Conservation (phyloP, 768 basidiomycete species). For the Serendipita sp. region DNA sequence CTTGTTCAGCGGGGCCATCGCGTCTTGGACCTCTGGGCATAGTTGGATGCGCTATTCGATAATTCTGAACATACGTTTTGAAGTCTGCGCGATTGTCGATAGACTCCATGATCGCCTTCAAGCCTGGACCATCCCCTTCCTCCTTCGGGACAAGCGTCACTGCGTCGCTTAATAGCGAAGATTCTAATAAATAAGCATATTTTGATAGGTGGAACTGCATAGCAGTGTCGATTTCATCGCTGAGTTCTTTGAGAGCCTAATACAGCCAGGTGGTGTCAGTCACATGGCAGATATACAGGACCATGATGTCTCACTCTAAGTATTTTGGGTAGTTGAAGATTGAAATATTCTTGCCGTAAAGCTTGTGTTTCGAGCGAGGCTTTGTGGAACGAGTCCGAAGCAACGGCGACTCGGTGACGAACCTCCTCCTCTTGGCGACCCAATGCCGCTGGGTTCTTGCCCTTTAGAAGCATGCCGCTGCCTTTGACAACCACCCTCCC, state of each 20-base stretch:
- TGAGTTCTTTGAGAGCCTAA: constrained; percentile 83
- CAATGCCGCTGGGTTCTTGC: constrained; percentile 81
- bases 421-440: constrained; percentile 93
- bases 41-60: constrained; percentile 72
- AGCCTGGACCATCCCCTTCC: constrained; percentile 54
- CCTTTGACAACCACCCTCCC: constrained; percentile 89
- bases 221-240: constrained; percentile 94
- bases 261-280: neutral
- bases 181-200: constrained; percentile 90
- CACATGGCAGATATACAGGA: neutral
- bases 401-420: constrained; percentile 63
- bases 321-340: constrained; percentile 88
- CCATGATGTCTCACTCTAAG: constrained; percentile 50
- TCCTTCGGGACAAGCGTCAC: constrained; percentile 55
- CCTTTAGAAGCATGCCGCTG: constrained; percentile 67
- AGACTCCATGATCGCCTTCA: constrained; percentile 75
- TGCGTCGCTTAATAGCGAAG: constrained; percentile 77
- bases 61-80: constrained; percentile 95
- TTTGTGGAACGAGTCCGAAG: constrained; percentile 82
- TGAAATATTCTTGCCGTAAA: constrained; percentile 93
- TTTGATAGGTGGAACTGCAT: constrained; percentile 93
- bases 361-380: constrained; percentile 78
- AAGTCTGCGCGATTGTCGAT: constrained; percentile 95
- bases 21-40: constrained; percentile 56
- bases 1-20: constrained; percentile 82